Evolutionary conservation across 2,329 filamentous ascomycete species (phyloP), one percentile per base, ranked within the genome.

Genomic region (Penicillium psychrosexuale): DNA sequence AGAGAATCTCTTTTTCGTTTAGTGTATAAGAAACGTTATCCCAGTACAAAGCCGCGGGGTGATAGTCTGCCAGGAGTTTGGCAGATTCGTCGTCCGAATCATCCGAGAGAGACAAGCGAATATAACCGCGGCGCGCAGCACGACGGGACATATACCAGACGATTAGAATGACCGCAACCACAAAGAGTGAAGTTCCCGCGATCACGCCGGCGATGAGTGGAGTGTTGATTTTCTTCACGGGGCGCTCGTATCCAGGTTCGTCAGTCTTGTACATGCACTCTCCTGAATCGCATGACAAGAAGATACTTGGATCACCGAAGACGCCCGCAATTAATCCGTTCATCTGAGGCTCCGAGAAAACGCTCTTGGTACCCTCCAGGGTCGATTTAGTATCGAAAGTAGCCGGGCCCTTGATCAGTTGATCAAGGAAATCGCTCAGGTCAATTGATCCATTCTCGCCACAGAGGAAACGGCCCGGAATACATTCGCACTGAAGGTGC

Each of bases 191-290:
- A 66, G 86, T 89, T 7, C 84, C 88, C 24, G 91, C 92, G 66
- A 99, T 97, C 44, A 97, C 89, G 13, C 90, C 88, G 11, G 95
- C 93, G 63, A 99, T 99, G 46, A 99, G 81, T 3, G 93, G 94
- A 0, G 93, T 97, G 72, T 99, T 99, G 76, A 99, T 97, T 70
- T 88, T 87, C 77, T 97, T 96, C 57, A 97, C 83, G 0, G 93
- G 91, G 19, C 88, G 83, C 62, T 88, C 82, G 68, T 96, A 99
- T 17, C 95, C 94, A 15, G 94, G 94, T 7, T 97, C 87, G 66
- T 97, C 89, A 6, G 92, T 96, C 70, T 89, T 84, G 73, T 97
- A 92, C 33, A 99, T 78, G 78, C 94, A 99, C 76, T 99, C 94
- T 56, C 94, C 94, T 24, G 92, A 84, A 57, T 85, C 80, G 67